Evolutionary conservation across 352 stramenopile genomes (phyloP), one percentile per base, ranked within the genome.

Genomic region (Pythium brachiatum): DNA sequence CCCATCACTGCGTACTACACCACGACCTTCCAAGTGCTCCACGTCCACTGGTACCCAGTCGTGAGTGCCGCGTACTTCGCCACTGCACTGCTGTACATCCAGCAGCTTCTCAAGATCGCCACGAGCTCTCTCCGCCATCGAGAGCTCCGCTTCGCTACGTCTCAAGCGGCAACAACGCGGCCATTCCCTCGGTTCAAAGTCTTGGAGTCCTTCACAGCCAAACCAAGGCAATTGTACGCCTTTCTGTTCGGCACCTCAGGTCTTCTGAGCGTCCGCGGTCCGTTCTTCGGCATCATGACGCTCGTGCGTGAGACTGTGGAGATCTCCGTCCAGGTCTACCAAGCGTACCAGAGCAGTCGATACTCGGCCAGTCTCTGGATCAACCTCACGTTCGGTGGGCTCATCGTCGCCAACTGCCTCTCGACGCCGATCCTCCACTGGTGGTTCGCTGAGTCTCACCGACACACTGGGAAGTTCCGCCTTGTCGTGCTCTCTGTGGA

Each of bases 371-470:
- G 36, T 23, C 34, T 23, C 9, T 58, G 31, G 46, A 50, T 57
- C 47, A 64, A 64, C 29, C n/a, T 57, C 23, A 53, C 36, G n/a
- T 64, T 64, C 26, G 57, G 47, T 16, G 38, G 11, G 3, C 36
- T 65, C 18, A 65, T 65, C 20, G 27, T 65, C 7, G 21, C 38
- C 23, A 59, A 65, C 48, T 65, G 58, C 38, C 34, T 65, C 29
- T 65, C 58, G 2, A 65, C 48, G 1, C 58, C 58, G 23, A 2
- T 51, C 3, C 16, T 65, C 15, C 58, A 65, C n/a, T 32, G 44
- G 7, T 52, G 44, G 44, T 52, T 52, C 23, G 11, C 1, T 21
- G 21, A 7, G 2, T 32, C 25, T 11, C 36, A n/a, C 13, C 8
- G 23, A 15, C 3, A 23, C 27, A 6, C 12, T 8, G 25, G 25